Evolutionary conservation across 2,329 filamentous ascomycete genomes (phyloP).

Genomic region (Ophiostoma sp.): DNA sequence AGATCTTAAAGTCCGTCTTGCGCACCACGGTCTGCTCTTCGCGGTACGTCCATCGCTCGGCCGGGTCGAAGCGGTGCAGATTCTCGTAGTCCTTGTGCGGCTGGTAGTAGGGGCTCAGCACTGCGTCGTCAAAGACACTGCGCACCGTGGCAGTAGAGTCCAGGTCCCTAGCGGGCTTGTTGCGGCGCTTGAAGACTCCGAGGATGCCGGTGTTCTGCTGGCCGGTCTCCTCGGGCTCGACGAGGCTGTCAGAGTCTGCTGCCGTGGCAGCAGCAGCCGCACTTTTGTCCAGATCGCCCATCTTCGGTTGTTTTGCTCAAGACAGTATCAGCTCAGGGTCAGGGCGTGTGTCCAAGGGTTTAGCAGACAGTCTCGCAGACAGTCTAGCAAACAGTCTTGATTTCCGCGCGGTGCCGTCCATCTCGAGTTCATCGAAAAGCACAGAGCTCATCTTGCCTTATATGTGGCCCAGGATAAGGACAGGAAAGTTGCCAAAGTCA

Average conservation of each 20-base stretch:
- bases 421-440: no score
- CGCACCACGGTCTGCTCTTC: slow-evolving; percentile 52
- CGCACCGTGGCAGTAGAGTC: slow-evolving; percentile 3
- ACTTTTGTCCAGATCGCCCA: background rate
- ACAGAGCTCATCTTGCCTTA: no score
- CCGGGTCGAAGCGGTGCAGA: slow-evolving; percentile 53
- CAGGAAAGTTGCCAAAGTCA: no score
- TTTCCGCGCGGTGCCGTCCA: no score
- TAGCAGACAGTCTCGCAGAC: no score
- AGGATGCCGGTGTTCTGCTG: background rate
- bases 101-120: slow-evolving; percentile 34
- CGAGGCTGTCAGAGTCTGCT: background rate
- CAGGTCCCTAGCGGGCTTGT: background rate
- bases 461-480: no score
- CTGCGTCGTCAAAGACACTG: slow-evolving; percentile 7
- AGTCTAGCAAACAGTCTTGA: no score
- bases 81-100: slow-evolving; percentile 55
- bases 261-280: background rate
- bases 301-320: background rate
- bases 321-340: background rate
- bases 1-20: slow-evolving; percentile 38
- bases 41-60: slow-evolving; percentile 49
- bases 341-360: no score
- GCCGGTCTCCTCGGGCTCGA: background rate
- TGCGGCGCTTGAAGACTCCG: background rate